Evolutionary conservation across 345 rosid genomes (phyloP).

Genomic region (Viola odorata): DNA sequence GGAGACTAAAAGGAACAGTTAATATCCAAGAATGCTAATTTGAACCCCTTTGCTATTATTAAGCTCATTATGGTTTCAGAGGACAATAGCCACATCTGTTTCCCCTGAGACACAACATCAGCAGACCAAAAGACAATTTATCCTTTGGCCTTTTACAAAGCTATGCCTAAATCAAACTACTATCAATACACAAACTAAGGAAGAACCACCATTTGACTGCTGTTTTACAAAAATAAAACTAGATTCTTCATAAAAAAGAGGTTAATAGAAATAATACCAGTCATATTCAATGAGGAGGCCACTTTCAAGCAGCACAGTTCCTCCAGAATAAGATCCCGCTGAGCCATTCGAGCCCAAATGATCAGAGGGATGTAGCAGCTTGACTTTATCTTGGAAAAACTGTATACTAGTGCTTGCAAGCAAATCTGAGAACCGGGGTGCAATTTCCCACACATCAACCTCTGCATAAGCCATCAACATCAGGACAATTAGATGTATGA

Average conservation of each 20-base stretch:
- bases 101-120: too few species aligned
- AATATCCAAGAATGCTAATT: slow-evolving; percentile 3
- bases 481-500: too few species aligned
- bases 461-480: slow-evolving; percentile 39
- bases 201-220: too few species aligned
- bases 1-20: not conserved
- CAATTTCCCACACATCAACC: slow-evolving; percentile 96
- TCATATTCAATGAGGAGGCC: slow-evolving; percentile 79
- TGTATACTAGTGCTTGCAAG: slow-evolving; percentile 63
- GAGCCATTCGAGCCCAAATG: slow-evolving; percentile 49
- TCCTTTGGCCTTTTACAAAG: too few species aligned
- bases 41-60: too few species aligned
- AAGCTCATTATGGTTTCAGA: too few species aligned
- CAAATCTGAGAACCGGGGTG: slow-evolving; percentile 86
- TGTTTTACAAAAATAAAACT: not conserved
- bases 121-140: too few species aligned
- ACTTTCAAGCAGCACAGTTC: slow-evolving; percentile 83
- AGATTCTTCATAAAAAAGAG: not conserved
- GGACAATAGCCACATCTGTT: too few species aligned
- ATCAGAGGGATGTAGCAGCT: slow-evolving; percentile 59
- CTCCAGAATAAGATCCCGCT: slow-evolving; percentile 44
- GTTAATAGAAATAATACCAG: slow-evolving; percentile 54
- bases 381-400: slow-evolving; percentile 78
- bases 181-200: too few species aligned
- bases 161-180: too few species aligned